Percentiles rank a stretch among this genome's conserved stretches.
Conservation (phyloP, 768 basidiomycete genomes). For the Boletus tomentosulus region DNA sequence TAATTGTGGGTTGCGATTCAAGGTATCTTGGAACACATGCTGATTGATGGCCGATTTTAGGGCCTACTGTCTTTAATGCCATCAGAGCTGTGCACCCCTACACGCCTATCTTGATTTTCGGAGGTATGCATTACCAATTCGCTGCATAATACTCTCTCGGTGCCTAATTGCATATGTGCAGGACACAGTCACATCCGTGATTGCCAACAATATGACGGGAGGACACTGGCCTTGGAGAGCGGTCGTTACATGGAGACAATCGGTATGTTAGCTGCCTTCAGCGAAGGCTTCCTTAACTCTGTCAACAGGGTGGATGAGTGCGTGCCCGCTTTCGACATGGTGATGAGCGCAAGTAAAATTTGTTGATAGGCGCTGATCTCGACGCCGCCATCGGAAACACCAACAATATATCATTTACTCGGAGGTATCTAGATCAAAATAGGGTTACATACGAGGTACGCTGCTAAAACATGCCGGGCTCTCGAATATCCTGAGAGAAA, state of each 20-base stretch:
- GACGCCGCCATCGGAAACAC: constrained; percentile 34
- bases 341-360: neutral
- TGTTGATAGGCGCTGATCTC: constrained; percentile 43
- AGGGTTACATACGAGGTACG: constrained; percentile 69
- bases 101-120: constrained; percentile 83
- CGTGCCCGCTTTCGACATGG: constrained; percentile 10
- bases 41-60: constrained; percentile 31
- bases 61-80: constrained; percentile 69
- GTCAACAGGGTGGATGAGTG: constrained; percentile 58
- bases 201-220: constrained; percentile 24
- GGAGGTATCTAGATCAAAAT: constrained; percentile 79
- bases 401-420: constrained; percentile 55
- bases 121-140: constrained; percentile 39
- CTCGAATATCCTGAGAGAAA: neutral
- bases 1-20: constrained; percentile 45
- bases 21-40: neutral
- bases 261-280: constrained; percentile 39
- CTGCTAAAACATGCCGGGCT: neutral
- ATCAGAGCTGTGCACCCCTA: constrained; percentile 66
- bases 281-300: neutral
- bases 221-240: constrained; percentile 54
- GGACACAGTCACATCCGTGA: constrained; percentile 48
- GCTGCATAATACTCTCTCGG: neutral
- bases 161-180: constrained; percentile 9
- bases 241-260: constrained; percentile 93